These are phyloP conservation scores for Viola odorata DNA, from an alignment of 345 rosid genomes.

Conservation along the genomic window DNA sequence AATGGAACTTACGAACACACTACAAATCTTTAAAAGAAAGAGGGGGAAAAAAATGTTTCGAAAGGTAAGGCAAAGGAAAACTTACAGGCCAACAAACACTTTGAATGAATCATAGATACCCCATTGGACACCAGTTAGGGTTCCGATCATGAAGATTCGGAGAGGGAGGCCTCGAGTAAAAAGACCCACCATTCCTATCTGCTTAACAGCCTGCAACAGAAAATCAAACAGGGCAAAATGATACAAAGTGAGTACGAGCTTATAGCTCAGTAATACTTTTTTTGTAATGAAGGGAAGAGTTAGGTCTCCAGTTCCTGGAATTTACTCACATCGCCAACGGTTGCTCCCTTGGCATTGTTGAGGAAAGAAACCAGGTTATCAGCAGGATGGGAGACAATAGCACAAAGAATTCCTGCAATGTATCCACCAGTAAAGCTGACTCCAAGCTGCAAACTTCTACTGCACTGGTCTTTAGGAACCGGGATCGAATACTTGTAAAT, in stretches of 20 bases:
- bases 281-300: no score
- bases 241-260: background rate
- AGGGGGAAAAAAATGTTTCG: no score
- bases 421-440: slow-evolving; percentile 95
- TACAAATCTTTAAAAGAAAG: background rate
- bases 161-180: slow-evolving; percentile 91
- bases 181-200: slow-evolving; percentile 72
- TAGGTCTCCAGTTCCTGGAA: background rate
- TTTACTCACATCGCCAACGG: slow-evolving; percentile 69
- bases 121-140: slow-evolving; percentile 95
- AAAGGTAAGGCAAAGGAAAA: slow-evolving; percentile 14
- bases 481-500: slow-evolving; percentile 75
- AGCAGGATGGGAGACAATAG: slow-evolving; percentile 91
- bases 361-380: slow-evolving; percentile 97
- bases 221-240: slow-evolving; percentile 4
- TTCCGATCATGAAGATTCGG: slow-evolving; percentile 90
- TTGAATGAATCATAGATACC: slow-evolving; percentile 85
- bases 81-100: slow-evolving; percentile 94
- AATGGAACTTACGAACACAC: background rate
- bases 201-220: slow-evolving; percentile 63
- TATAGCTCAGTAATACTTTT: background rate
- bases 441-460: slow-evolving; percentile 69
- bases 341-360: slow-evolving; percentile 90
- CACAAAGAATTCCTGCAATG: slow-evolving; percentile 82
- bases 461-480: slow-evolving; percentile 77